Conservation (phyloP, 2,329 filamentous ascomycete species). For the Zopfia rhizophila region DNA sequence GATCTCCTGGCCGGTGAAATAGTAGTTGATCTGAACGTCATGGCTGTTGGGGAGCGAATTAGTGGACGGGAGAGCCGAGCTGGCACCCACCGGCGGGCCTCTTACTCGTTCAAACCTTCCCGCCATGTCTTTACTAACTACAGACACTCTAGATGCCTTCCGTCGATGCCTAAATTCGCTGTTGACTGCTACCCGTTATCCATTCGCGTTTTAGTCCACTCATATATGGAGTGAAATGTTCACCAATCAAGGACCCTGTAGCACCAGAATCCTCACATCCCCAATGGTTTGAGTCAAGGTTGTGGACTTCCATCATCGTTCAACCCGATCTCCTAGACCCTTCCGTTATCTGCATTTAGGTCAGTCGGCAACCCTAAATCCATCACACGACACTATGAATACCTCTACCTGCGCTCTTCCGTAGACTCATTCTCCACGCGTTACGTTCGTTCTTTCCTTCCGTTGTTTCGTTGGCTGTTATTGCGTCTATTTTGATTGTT, state of each 20-base stretch:
- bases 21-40: slow-evolving; percentile 31
- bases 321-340: slow-evolving; percentile 24
- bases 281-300: slow-evolving; percentile 35
- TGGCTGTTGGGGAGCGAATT: slow-evolving; percentile 27
- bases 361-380: slow-evolving; percentile 19
- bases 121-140: slow-evolving; percentile 14
- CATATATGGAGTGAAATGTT: slow-evolving; percentile 12
- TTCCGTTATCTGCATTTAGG: slow-evolving; percentile 26
- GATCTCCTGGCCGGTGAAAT: slow-evolving; percentile 30
- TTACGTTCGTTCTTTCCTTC: slow-evolving; percentile 23
- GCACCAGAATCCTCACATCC: slow-evolving; percentile 29
- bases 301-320: slow-evolving; percentile 28
- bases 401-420: slow-evolving; percentile 20
- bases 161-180: slow-evolving; percentile 34
- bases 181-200: slow-evolving; percentile 30
- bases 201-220: slow-evolving; percentile 31
- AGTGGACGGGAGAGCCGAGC: slow-evolving; percentile 42
- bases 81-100: slow-evolving; percentile 15
- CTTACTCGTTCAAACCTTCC: slow-evolving; percentile 19
- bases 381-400: slow-evolving; percentile 34
- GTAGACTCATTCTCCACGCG: slow-evolving; percentile 22
- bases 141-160: slow-evolving; percentile 19
- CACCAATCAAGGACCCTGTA: slow-evolving; percentile 27
- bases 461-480: slow-evolving; percentile 15
- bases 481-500: slow-evolving; percentile 18